Base-by-base conservation (phyloP, 495 filamentous ascomycete species). In the Podospora fimiseda region DNA sequence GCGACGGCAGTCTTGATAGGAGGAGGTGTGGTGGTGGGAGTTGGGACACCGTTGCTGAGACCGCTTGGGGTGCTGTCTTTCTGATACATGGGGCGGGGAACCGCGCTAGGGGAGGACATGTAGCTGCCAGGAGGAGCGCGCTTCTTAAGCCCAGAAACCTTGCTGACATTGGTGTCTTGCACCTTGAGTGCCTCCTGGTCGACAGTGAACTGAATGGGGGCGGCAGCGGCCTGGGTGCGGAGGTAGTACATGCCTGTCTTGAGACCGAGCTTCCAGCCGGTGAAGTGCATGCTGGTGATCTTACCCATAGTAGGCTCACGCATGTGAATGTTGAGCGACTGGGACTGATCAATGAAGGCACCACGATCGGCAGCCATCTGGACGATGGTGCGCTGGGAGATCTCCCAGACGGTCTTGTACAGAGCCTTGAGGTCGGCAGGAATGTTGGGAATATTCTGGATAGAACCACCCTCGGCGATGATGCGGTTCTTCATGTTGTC, bases 231-330 rank as follows among this genome's bases (percentile, higher is more conserved):
- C 84, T 94, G 94, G 38, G 93, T 98, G 61, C 93, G 90, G 58
- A 98, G 85, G 70, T 98, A 98, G 83, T 98, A 98, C 94, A 98
- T 97, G 73, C 93, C 93, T 9, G 93, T 98, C 84, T 98, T 98
- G 53, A 98, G 81, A 62, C 93, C 93, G 62, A 95, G 82, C 77
- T 96, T 98, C 93, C 93, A 98, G 58, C 93, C 93, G 36, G 94
- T 84, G 67, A 98, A 98, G 76, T 98, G 93, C 93, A 98, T 98
- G 67, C 85, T 90, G 51, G 93, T 98, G 68, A 98, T 90, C 83
- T 98, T 98, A 72, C 93, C 93, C 90, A 96, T 97, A 37, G 90
- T 96, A 24, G 93, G 93, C 60, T 98, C 92, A 74, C 91, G 95
- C 80, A 98, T 87, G 76, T 98, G 93, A 60, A 98, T 98, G 78